Evolutionary conservation across 345 rosid genomes (phyloP).

Genomic region (Nasturtium officinale): DNA sequence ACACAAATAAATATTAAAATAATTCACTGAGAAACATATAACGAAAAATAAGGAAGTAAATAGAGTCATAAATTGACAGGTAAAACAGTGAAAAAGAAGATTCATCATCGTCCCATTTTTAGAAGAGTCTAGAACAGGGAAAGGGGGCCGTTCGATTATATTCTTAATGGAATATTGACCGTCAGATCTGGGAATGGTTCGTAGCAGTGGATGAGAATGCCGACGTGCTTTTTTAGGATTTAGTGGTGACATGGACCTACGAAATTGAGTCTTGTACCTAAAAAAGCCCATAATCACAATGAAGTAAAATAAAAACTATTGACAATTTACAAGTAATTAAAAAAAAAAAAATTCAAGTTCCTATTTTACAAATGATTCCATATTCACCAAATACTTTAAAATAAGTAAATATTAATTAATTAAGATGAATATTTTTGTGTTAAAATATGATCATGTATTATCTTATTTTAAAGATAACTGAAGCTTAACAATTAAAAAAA

Average conservation of each 20-base stretch:
- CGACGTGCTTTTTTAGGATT: slow-evolving; percentile 11
- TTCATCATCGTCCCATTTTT: slow-evolving; percentile 9
- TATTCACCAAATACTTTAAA: not conserved
- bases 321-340: not conserved
- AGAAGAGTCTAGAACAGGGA: slow-evolving; percentile 67
- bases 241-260: slow-evolving; percentile 49
- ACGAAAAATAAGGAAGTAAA: not conserved
- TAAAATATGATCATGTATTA: not conserved
- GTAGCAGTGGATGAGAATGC: slow-evolving; percentile 19
- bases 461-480: not conserved
- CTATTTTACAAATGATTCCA: not conserved
- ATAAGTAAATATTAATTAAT: not conserved
- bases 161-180: slow-evolving; percentile 27
- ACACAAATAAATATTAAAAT: not conserved
- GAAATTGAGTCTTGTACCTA: slow-evolving; percentile 11
- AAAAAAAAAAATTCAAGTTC: not conserved
- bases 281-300: slow-evolving; percentile 10
- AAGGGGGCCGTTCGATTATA: slow-evolving; percentile 55
- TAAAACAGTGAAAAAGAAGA: slow-evolving; percentile 28
- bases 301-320: not conserved
- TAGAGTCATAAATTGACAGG: slow-evolving; percentile 11
- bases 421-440: not conserved
- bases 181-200: slow-evolving; percentile 38
- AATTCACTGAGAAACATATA: not conserved
- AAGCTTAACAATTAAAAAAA: not conserved